Conservation (phyloP, 129 eudicot genomes). For the Chrysanthemum seticuspe region DNA sequence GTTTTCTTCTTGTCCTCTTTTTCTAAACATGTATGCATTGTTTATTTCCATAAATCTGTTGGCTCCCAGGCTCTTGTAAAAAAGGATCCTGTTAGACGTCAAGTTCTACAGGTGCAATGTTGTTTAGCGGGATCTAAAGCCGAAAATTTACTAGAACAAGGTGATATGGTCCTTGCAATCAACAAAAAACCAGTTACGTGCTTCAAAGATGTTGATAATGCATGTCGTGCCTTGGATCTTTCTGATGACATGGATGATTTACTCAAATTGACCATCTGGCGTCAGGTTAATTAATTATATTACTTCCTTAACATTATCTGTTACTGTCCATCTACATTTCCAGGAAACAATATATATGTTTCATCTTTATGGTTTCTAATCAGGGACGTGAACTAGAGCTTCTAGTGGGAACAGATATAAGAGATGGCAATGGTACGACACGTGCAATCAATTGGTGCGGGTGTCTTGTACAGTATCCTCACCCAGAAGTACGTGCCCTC, state of each 20-base stretch:
- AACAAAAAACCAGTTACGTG: conserved; percentile 82
- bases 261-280: conserved; percentile 72
- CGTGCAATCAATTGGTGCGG: conserved; percentile 91
- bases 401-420: conserved; percentile 85
- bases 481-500: conserved; percentile 83
- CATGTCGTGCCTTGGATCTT: conserved; percentile 73
- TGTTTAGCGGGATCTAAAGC: conserved; percentile 93
- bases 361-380: conserved; percentile 14
- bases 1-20: neutral
- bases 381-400: conserved; percentile 79
- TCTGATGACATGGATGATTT: conserved; percentile 46
- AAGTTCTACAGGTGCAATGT: conserved; percentile 86
- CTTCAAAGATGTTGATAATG: conserved; percentile 82
- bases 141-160: conserved; percentile 74
- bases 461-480: conserved; percentile 80
- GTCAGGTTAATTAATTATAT: conserved; percentile 50
- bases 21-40: too few relatives aligned
- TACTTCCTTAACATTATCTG: too few relatives aligned
- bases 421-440: conserved; percentile 89
- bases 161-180: conserved; percentile 88
- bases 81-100: conserved; percentile 90
- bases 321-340: too few relatives aligned
- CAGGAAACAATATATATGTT: neutral
- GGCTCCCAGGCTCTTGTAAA: conserved; percentile 66
- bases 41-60: too few relatives aligned